phyloP scores from a whole-genome alignment of 441 rosid genomes.

The Euphorbia schlechtendalii region DNA sequence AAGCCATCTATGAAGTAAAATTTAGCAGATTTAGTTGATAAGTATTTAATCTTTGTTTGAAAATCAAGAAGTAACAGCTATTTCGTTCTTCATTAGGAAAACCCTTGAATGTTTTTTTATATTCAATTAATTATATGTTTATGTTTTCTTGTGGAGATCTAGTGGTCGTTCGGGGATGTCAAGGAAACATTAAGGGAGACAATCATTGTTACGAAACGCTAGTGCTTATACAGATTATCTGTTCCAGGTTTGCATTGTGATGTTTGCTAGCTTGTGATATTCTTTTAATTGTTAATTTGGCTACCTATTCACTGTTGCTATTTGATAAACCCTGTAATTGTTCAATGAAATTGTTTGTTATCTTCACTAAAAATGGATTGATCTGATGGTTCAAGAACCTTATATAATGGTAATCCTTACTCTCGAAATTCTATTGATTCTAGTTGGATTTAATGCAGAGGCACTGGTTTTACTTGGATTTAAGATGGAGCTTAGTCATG shows the following conservation, averaged over 20 bases:
- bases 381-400: no score
- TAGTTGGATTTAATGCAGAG: no score
- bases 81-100: background rate
- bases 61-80: background rate
- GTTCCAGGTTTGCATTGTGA: conserved; percentile 47
- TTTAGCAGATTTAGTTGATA: background rate
- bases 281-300: background rate
- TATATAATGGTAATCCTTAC: no score
- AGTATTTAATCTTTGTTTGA: background rate
- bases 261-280: conserved; percentile 1
- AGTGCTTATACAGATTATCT: conserved; percentile 53
- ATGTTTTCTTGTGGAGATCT: conserved; percentile 34
- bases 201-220: conserved; percentile 44
- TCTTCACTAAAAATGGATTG: no score
- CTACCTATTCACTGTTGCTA: background rate
- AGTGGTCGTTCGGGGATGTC: conserved; percentile 36
- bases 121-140: no score
- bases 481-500: no score
- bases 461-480: no score
- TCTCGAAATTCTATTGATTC: no score
- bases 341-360: background rate
- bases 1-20: no score
- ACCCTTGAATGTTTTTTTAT: background rate
- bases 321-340: background rate
- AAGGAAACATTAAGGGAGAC: conserved; percentile 47